Evolutionary conservation across 2,329 filamentous ascomycete genomes (phyloP).

Genomic region (Arachnomyces sp.): DNA sequence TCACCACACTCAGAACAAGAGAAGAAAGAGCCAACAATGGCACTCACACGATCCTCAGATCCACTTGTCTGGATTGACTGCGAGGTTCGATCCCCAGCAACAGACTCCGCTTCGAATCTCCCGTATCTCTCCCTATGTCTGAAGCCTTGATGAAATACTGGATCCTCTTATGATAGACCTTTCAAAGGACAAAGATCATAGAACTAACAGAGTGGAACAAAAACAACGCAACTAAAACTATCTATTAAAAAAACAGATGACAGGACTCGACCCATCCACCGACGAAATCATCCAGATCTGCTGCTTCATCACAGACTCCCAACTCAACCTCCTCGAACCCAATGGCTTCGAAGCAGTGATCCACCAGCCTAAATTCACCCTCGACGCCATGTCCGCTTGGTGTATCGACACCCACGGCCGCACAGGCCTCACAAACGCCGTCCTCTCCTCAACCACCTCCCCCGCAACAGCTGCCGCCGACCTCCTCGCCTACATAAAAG

Average conservation of each 20-base stretch:
- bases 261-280: conserved; percentile 66
- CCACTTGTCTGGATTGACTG: conserved; percentile 84
- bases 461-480: conserved; percentile 66
- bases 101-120: not conserved
- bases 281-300: conserved; percentile 88
- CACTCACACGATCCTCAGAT: conserved; percentile 46
- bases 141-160: too few relatives aligned
- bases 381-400: conserved; percentile 83
- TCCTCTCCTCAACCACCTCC: conserved; percentile 65
- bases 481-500: conserved; percentile 71
- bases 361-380: conserved; percentile 60
- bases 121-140: too few relatives aligned
- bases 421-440: conserved; percentile 73
- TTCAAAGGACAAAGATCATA: too few relatives aligned
- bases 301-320: conserved; percentile 79
- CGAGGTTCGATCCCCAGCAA: conserved; percentile 40
- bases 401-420: conserved; percentile 71
- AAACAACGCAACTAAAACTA: conserved; percentile 2
- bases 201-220: too few relatives aligned
- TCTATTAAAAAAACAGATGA: conserved; percentile 62
- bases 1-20: not conserved
- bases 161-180: too few relatives aligned
- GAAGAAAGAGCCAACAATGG: conserved; percentile 24
- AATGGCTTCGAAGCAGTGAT: conserved; percentile 73
- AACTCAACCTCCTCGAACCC: conserved; percentile 68